Base-by-base conservation (phyloP, 2,329 filamentous ascomycete genomes). In the Hypoxylon sp. region DNA sequence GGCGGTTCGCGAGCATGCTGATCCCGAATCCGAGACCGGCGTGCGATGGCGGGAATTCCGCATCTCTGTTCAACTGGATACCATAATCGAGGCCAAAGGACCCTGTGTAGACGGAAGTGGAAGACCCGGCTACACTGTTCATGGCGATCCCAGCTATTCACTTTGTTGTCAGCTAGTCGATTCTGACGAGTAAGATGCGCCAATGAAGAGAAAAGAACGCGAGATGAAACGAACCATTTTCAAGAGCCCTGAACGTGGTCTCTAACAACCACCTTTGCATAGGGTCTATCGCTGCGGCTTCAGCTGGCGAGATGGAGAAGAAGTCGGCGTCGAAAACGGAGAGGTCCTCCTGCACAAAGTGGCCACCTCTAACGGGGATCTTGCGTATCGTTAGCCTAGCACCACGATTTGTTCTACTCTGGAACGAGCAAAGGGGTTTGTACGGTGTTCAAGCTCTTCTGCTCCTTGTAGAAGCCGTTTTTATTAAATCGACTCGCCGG, bases 1-100 rank as follows among this genome's bases (percentile, higher is more conserved):
- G 63, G 3, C 79, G 68, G 63, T 80, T 80, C 1, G 77, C 67
- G 5, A 78, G 54, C 14, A 79, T 76, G 8, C 29, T 31, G 70
- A 58, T 44, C 24, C 65, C 71, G 26, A 53, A 60, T 8, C 77
- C 77, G 13, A 73, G 72, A 5, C 53, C 67, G 17, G 63, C 63
- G 50, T 78, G 75, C 48, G 64, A 5, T 51, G 67, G 64, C 5
- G 33, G 29, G 3, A 2, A 3, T 17, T 68, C 57, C 26, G 59
- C 22, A 54, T 63, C 52, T 5, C 19, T 31, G 3, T 14, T 39
- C 11, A 63, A 26, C 14, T 66, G 62, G 22, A 31, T 33, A 22
- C 13, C 5, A 33, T 63, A 63, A 19, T 67, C 29, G 11, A 31
- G 13, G 19, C 14, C 33, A 11, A 63, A 63, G 3, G 31, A 56